Percentiles rank a stretch among this genome's conserved stretches.
Conservation (phyloP, 176 grass and related monocot species). For the Oryza meridionalis region DNA sequence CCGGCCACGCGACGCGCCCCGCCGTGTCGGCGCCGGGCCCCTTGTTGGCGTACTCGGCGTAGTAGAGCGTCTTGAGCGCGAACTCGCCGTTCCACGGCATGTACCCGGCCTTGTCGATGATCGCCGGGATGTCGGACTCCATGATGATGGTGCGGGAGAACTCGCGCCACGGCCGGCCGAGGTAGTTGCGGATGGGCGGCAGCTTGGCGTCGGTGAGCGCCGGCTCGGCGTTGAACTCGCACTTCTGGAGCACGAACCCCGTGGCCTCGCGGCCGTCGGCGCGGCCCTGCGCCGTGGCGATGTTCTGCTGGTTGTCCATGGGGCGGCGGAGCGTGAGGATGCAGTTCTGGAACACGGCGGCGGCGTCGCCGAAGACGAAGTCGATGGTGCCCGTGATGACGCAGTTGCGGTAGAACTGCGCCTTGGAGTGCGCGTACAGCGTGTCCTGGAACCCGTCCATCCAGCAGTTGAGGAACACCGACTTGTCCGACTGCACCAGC, state of each 20-base stretch:
- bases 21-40: slow-evolving; percentile 55
- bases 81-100: slow-evolving; percentile 81
- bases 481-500: slow-evolving; percentile 66
- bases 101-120: slow-evolving; percentile 77
- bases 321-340: slow-evolving; percentile 67
- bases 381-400: slow-evolving; percentile 79
- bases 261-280: slow-evolving; percentile 66
- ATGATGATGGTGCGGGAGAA: slow-evolving; percentile 75
- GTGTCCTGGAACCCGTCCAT: slow-evolving; percentile 97
- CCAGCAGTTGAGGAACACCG: slow-evolving; percentile 87
- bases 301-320: slow-evolving; percentile 86
- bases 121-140: slow-evolving; percentile 71
- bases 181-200: slow-evolving; percentile 55
- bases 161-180: slow-evolving; percentile 78
- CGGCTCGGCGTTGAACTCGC: slow-evolving; percentile 58
- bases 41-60: slow-evolving; percentile 73
- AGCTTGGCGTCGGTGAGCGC: slow-evolving; percentile 32
- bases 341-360: slow-evolving; percentile 91
- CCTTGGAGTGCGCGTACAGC: slow-evolving; percentile 83
- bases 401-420: slow-evolving; percentile 93
- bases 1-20: slow-evolving; percentile 60
- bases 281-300: slow-evolving; percentile 88
- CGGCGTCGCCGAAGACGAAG: slow-evolving; percentile 92
- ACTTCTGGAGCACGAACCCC: slow-evolving; percentile 90
- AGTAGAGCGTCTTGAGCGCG: slow-evolving; percentile 71